Evolutionary conservation across 2,329 filamentous ascomycete species (phyloP).

Genomic region (Lojkania enalia): DNA sequence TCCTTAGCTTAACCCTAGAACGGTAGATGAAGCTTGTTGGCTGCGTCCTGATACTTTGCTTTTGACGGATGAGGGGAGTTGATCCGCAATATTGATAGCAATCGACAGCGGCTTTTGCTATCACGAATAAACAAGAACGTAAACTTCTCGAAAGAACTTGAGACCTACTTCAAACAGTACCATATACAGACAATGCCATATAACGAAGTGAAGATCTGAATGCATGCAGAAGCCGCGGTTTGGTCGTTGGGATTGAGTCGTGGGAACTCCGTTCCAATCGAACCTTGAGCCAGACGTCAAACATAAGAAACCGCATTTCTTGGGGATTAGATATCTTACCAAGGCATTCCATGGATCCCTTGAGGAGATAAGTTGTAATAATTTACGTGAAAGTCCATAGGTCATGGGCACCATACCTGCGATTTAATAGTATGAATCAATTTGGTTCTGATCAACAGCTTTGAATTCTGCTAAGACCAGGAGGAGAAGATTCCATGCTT

Average conservation of each 20-base stretch:
- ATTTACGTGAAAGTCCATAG: no score
- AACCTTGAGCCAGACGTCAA: slow-evolving; percentile 34
- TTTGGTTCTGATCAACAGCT: slow-evolving; percentile 61
- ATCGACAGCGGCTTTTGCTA: slow-evolving; percentile 44
- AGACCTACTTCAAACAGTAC: slow-evolving; percentile 57
- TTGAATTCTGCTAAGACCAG: slow-evolving; percentile 72
- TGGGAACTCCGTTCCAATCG: slow-evolving; percentile 57
- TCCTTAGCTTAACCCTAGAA: slow-evolving; percentile 51
- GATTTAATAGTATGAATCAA: slow-evolving; percentile 74
- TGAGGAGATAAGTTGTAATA: no score
- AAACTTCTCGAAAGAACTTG: no score
- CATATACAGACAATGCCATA: slow-evolving; percentile 82
- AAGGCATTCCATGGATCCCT: slow-evolving; percentile 22
- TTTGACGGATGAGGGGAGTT: slow-evolving; percentile 40
- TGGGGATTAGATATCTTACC: slow-evolving; percentile 12
- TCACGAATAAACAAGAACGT: slow-evolving; percentile 1
- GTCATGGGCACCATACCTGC: no score
- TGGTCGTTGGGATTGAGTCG: slow-evolving; percentile 49
- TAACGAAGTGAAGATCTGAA: slow-evolving; percentile 74
- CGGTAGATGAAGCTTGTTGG: slow-evolving; percentile 43
- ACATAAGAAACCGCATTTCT: slow-evolving; percentile 1
- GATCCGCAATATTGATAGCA: slow-evolving; percentile 40
- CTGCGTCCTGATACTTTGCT: slow-evolving; percentile 42
- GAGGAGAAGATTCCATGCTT: slow-evolving; percentile 74
- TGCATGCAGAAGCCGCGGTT: slow-evolving; percentile 73